Evolutionary conservation across 768 basidiomycete species (phyloP).

Genomic region (Cystofilobasidium ferigula): DNA sequence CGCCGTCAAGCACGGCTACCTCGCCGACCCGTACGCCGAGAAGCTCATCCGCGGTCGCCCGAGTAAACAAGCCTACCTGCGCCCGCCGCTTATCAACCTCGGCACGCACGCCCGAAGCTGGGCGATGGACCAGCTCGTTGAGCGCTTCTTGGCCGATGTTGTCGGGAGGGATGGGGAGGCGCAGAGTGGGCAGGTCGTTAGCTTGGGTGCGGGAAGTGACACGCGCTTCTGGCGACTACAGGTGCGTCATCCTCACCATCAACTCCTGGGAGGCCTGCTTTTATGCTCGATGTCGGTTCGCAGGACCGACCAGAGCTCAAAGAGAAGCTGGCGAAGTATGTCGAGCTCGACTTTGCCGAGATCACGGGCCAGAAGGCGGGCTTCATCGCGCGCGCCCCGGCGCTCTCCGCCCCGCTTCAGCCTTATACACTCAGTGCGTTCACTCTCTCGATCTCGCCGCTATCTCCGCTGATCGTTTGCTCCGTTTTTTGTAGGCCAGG

Average conservation of each 20-base stretch:
- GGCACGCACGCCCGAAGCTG: constrained; percentile 79
- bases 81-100: constrained; percentile 85
- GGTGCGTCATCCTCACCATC: constrained; percentile 45
- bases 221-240: constrained; percentile 84
- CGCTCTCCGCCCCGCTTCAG: not conserved
- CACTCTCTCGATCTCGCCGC: not conserved
- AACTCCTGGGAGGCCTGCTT: not conserved
- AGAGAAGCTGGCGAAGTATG: constrained; percentile 50
- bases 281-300: no score
- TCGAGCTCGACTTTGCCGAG: constrained; percentile 86
- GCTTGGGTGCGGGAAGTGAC: constrained; percentile 89
- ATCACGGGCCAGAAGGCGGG: constrained; percentile 59
- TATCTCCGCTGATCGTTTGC: constrained; percentile 42
- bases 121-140: constrained; percentile 66
- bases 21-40: constrained; percentile 62
- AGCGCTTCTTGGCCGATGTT: constrained; percentile 48
- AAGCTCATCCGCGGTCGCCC: constrained; percentile 55
- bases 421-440: not conserved
- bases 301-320: constrained; percentile 51
- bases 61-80: constrained; percentile 47
- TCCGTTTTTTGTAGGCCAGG: not conserved
- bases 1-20: constrained; percentile 69
- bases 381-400: constrained; percentile 2
- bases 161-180: constrained; percentile 33
- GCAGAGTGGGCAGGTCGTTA: constrained; percentile 66